Conservation (phyloP, 2,329 filamentous ascomycete genomes). For the Capronia coronata region DNA sequence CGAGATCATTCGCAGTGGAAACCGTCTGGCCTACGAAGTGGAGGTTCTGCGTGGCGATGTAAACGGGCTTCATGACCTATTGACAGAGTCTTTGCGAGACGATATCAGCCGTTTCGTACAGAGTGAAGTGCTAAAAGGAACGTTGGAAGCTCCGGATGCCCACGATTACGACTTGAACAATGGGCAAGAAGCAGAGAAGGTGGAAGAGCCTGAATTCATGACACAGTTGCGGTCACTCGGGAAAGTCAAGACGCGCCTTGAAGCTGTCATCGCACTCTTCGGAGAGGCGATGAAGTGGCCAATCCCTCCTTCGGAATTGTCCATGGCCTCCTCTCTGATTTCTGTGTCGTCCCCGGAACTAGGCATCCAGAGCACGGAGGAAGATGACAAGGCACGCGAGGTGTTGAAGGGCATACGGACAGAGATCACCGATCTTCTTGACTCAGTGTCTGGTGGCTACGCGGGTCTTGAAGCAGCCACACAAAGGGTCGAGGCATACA, state of each 20-base stretch:
- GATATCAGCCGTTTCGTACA: conserved; percentile 70
- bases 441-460: conserved; percentile 52
- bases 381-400: conserved; percentile 80
- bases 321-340: conserved; percentile 75
- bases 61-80: conserved; percentile 67
- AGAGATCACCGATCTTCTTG: conserved; percentile 65
- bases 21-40: conserved; percentile 85
- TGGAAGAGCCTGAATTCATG: conserved; percentile 59
- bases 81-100: conserved; percentile 64
- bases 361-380: conserved; percentile 58
- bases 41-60: conserved; percentile 88
- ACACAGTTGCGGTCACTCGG: conserved; percentile 74
- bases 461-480: conserved; percentile 68
- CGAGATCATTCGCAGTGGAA: conserved; percentile 84
- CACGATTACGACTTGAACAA: conserved; percentile 12
- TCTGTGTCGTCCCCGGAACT: conserved; percentile 82
- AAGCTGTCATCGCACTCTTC: conserved; percentile 83
- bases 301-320: conserved; percentile 79
- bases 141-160: too few relatives aligned
- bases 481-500: conserved; percentile 67
- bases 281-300: conserved; percentile 95
- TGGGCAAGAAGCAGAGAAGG: conserved; percentile 9
- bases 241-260: conserved; percentile 73
- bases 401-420: conserved; percentile 63
- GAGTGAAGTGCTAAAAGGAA: conserved; percentile 31